Evolutionary conservation across 768 basidiomycete species (phyloP).

Genomic region (Naganishia friedmannii): DNA sequence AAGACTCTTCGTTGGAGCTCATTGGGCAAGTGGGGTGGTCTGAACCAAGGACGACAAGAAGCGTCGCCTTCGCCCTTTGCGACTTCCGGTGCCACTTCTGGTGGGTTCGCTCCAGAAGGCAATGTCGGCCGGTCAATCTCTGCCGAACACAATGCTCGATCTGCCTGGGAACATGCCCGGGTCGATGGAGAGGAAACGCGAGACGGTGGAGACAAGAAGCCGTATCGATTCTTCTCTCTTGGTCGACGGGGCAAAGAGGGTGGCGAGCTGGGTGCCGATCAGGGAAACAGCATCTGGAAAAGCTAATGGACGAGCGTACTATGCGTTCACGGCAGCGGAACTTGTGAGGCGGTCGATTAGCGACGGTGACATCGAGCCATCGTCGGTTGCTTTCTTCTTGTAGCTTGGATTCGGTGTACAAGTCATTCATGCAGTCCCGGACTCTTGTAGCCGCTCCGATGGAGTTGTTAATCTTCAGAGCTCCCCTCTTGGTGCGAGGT

Average conservation of each 20-base stretch:
- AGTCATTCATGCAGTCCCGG: constrained; percentile 5
- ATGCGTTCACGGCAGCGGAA: not conserved
- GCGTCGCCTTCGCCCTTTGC: constrained; percentile 1
- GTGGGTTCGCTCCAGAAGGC: not conserved
- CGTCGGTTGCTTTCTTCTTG: not conserved
- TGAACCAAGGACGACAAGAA: constrained; percentile 1
- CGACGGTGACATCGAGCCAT: not conserved
- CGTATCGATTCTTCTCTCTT: constrained; percentile 22
- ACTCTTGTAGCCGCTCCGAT: not conserved
- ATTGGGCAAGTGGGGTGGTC: constrained; percentile 29
- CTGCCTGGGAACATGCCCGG: constrained; percentile 14
- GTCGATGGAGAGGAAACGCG: constrained; percentile 1
- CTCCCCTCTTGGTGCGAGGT: too few relatives aligned
- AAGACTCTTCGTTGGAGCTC: constrained; percentile 49
- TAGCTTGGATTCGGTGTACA: constrained; percentile 13
- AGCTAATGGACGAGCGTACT: not conserved
- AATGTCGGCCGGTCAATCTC: constrained; percentile 12
- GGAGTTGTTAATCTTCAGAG: too few relatives aligned
- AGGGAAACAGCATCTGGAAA: constrained; percentile 15
- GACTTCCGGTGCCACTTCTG: not conserved
- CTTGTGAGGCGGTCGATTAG: not conserved
- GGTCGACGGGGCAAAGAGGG: constrained; percentile 21
- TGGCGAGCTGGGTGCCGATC: constrained; percentile 1
- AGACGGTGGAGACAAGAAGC: constrained; percentile 10
- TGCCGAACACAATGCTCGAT: constrained; percentile 20